A percentile compares a stretch with the other conserved stretches of the same genome.
Evolutionary conservation across 202 grass and related monocot species (phyloP).

Genomic region (Panicum hallii): DNA sequence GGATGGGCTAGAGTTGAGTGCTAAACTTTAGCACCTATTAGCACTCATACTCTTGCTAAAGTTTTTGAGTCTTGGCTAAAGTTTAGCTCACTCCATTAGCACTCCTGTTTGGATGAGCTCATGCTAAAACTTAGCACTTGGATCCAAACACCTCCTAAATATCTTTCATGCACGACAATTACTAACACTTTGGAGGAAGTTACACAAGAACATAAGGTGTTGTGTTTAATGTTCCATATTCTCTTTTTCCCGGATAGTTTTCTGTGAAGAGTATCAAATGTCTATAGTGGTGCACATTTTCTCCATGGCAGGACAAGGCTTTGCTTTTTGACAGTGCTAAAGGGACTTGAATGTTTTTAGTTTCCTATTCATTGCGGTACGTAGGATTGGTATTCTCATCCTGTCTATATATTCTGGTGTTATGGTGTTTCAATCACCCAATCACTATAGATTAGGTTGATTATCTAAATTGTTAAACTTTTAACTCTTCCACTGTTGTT

Average conservation of each 20-base stretch:
- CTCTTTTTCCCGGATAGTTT: slow-evolving; percentile 24
- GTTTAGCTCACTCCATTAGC: too few relatives aligned
- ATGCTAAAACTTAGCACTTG: too few relatives aligned
- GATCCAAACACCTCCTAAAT: not conserved
- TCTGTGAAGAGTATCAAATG: not conserved
- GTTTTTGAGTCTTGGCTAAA: too few relatives aligned
- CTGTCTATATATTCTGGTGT: not conserved
- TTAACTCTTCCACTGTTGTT: slow-evolving; percentile 30
- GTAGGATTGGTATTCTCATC: not conserved
- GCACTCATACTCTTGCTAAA: too few relatives aligned
- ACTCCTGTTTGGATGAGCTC: too few relatives aligned
- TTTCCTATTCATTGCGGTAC: not conserved
- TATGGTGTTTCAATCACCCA: not conserved
- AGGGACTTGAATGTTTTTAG: not conserved
- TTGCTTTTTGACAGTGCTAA: not conserved
- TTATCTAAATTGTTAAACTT: not conserved
- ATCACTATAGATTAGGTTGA: not conserved
- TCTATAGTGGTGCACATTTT: slow-evolving; percentile 2
- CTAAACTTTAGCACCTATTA: too few relatives aligned
- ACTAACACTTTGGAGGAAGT: not conserved
- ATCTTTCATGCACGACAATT: not conserved
- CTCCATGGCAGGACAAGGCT: not conserved
- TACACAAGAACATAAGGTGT: not conserved
- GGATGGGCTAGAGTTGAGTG: too few relatives aligned
- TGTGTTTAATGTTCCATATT: not conserved